A percentile compares a stretch with the other conserved stretches of the same genome.
Evolutionary conservation across 1,284 basidiomycete genomes (phyloP).

Genomic region (Somion occarium): DNA sequence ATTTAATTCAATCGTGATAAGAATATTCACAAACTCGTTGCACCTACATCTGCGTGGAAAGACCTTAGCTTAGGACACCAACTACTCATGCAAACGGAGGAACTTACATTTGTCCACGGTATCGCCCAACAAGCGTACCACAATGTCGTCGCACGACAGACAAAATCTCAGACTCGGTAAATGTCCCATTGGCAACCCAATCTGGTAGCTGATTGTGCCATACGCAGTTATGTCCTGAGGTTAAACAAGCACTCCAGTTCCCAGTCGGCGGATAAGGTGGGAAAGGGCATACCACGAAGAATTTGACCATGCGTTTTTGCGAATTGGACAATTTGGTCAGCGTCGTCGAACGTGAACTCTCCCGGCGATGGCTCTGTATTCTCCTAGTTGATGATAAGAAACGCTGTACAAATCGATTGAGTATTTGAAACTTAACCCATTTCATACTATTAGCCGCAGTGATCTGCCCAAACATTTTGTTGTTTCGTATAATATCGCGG

Average conservation of each 20-base stretch:
- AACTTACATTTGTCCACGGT: constrained; percentile 40
- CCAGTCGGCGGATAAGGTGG: neutral
- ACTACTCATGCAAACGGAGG: too few species aligned
- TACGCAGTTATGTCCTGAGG: constrained; percentile 37
- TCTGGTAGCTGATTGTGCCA: constrained; percentile 47
- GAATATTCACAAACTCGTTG: too few species aligned
- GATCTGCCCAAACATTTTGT: constrained; percentile 38
- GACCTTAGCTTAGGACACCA: too few species aligned
- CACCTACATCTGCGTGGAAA: too few species aligned
- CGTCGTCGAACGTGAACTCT: constrained; percentile 37
- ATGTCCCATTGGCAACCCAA: constrained; percentile 39
- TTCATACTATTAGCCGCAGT: constrained; percentile 49
- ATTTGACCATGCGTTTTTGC: constrained; percentile 38
- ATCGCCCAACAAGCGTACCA: constrained; percentile 39
- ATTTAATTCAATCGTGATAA: neutral
- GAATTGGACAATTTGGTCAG: constrained; percentile 36
- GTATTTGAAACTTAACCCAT: constrained; percentile 31
- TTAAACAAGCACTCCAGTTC: neutral
- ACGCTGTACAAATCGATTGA: neutral
- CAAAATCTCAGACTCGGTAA: constrained; percentile 34
- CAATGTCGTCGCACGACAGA: constrained; percentile 39
- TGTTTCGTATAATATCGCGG: constrained; percentile 33
- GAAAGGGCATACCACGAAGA: constrained; percentile 29
- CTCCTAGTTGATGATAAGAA: constrained; percentile 26
- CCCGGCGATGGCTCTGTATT: constrained; percentile 44